phyloP scores from a whole-genome alignment of 2,329 filamentous ascomycete species.

The Monosporascus sp. region DNA sequence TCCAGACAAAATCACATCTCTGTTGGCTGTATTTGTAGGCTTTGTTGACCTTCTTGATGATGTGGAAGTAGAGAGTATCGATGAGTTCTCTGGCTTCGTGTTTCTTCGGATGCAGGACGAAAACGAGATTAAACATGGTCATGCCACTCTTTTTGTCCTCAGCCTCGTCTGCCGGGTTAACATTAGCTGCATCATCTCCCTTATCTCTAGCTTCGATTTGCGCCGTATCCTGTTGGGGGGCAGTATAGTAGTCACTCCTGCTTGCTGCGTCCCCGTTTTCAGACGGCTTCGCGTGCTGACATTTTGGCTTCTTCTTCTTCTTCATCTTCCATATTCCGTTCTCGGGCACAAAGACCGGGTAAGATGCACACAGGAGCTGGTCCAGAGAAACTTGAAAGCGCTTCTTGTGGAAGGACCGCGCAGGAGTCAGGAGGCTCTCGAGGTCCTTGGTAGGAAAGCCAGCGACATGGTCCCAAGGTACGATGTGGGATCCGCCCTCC shows the following conservation, averaged over 20 bases:
- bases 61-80: slow-evolving; percentile 76
- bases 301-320: slow-evolving; percentile 39
- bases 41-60: slow-evolving; percentile 89
- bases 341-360: slow-evolving; percentile 75
- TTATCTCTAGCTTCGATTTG: slow-evolving; percentile 22
- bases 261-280: slow-evolving; percentile 16
- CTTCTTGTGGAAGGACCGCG: slow-evolving; percentile 70
- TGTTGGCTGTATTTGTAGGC: slow-evolving; percentile 90
- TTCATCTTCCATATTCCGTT: slow-evolving; percentile 73
- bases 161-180: slow-evolving; percentile 31
- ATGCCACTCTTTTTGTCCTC: slow-evolving; percentile 65
- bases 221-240: slow-evolving; percentile 13
- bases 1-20: slow-evolving; percentile 84
- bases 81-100: slow-evolving; percentile 71
- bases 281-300: slow-evolving; percentile 20
- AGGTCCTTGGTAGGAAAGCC: slow-evolving; percentile 72
- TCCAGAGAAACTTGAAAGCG: slow-evolving; percentile 79
- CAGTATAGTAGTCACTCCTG: slow-evolving; percentile 14
- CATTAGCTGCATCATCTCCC: slow-evolving; percentile 28
- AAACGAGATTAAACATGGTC: slow-evolving; percentile 98
- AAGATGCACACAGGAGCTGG: slow-evolving; percentile 73
- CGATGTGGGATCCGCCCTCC: slow-evolving; percentile 51
- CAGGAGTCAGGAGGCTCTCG: slow-evolving; percentile 73
- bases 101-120: slow-evolving; percentile 76
- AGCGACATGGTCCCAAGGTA: slow-evolving; percentile 67